phyloP scores from a whole-genome alignment of 345 rosid species.

The Dovyalis caffra region DNA sequence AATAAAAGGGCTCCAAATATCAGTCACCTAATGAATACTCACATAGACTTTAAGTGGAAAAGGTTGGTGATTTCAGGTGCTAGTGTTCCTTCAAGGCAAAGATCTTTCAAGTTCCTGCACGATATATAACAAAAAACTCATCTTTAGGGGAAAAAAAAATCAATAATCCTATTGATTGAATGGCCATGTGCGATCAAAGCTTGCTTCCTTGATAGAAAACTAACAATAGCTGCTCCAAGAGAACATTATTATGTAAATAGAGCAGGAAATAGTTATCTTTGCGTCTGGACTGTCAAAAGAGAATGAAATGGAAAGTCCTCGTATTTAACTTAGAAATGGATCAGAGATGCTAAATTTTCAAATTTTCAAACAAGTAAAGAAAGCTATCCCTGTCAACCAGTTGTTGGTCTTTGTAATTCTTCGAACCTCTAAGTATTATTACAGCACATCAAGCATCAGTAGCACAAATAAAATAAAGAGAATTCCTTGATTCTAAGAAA shows the following conservation, averaged over 20 bases:
- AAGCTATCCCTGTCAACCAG: too few species aligned
- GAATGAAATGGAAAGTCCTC: too few species aligned
- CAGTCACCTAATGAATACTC: slow-evolving; percentile 23
- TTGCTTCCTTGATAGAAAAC: too few species aligned
- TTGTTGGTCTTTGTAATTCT: too few species aligned
- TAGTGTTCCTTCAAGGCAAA: slow-evolving; percentile 67
- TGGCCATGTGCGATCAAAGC: background rate
- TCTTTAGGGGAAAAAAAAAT: background rate
- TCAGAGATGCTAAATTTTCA: too few species aligned
- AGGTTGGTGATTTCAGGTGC: slow-evolving; percentile 70
- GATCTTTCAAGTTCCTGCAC: slow-evolving; percentile 69
- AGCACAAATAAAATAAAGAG: background rate
- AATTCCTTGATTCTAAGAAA: background rate
- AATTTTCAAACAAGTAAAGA: too few species aligned
- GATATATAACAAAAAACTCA: slow-evolving; percentile 8
- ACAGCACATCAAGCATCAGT: background rate
- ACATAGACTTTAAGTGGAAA: slow-evolving; percentile 65
- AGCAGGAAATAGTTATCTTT: background rate
- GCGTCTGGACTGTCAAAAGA: too few species aligned
- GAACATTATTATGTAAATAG: background rate
- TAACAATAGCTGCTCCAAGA: background rate
- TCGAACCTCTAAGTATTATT: too few species aligned
- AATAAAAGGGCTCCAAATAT: background rate
- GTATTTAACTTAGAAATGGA: too few species aligned
- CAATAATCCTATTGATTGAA: background rate